A percentile compares a stretch with the other conserved stretches of the same genome.
These are phyloP conservation scores for Tylopilus balloui DNA, from an alignment of 768 basidiomycete genomes.

Conservation along the genomic window DNA sequence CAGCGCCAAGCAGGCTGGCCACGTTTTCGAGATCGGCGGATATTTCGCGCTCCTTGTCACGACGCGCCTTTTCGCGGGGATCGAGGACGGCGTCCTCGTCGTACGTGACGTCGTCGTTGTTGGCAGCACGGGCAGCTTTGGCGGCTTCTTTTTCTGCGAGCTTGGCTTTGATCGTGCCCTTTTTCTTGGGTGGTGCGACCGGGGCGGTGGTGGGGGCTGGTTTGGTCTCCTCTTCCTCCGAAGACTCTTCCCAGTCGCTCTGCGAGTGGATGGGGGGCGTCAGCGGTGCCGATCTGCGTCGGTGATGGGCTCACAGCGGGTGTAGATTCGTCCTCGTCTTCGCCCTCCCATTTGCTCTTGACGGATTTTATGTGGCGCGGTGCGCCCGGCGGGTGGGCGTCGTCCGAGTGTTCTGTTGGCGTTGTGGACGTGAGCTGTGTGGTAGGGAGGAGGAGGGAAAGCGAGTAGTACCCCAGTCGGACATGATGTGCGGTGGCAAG, in stretches of 20 bases:
- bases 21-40: slow-evolving; percentile 85
- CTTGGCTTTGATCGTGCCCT: slow-evolving; percentile 87
- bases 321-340: slow-evolving; percentile 80
- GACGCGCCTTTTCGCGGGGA: slow-evolving; percentile 70
- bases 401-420: slow-evolving; percentile 36
- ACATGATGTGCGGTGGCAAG: slow-evolving; percentile 27
- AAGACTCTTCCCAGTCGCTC: slow-evolving; percentile 95
- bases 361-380: slow-evolving; percentile 25
- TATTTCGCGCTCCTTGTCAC: slow-evolving; percentile 77
- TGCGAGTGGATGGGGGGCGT: slow-evolving; percentile 29
- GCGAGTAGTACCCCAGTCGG: slow-evolving; percentile 45
- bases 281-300: background rate
- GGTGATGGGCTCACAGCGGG: slow-evolving; percentile 56
- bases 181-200: slow-evolving; percentile 80
- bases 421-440: slow-evolving; percentile 21
- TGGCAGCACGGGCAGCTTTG: slow-evolving; percentile 49
- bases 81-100: slow-evolving; percentile 75
- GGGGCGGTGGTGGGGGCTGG: slow-evolving; percentile 34
- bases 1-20: slow-evolving; percentile 72
- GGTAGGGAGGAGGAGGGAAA: background rate
- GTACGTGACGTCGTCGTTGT: slow-evolving; percentile 44
- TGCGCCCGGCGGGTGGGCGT: slow-evolving; percentile 24
- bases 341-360: slow-evolving; percentile 81
- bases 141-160: slow-evolving; percentile 87
- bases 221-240: slow-evolving; percentile 56